phyloP scores from a whole-genome alignment of 139 green algal genomes.

The Asterochloris erici region DNA sequence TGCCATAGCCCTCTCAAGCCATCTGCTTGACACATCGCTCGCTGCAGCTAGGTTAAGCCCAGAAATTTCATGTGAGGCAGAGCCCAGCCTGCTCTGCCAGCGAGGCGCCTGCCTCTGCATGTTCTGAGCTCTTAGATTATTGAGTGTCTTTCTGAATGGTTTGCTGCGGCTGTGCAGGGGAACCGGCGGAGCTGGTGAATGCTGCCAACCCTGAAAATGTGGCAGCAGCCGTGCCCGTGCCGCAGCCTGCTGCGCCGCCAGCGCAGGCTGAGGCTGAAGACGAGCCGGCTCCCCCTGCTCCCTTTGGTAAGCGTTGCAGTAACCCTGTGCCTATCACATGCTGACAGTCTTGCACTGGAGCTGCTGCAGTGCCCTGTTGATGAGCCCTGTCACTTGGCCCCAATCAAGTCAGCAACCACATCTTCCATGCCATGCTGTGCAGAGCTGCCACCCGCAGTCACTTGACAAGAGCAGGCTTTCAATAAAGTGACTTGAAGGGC shows the following conservation, averaged over 20 bases:
- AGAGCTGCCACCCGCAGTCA: no score
- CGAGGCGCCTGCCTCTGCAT: background rate
- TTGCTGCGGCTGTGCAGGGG: background rate
- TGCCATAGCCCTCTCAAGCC: background rate
- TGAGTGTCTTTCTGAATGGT: background rate
- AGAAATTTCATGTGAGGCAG: background rate
- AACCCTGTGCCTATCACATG: no score
- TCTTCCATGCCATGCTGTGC: no score
- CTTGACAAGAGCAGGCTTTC: no score
- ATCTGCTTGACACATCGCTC: background rate
- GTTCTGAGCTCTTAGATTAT: background rate
- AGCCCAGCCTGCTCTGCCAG: background rate
- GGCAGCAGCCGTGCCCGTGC: constrained; percentile 17
- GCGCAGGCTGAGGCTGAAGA: constrained; percentile 36
- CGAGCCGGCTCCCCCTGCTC: constrained; percentile 72
- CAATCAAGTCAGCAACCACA: no score
- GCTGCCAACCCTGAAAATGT: constrained; percentile 27
- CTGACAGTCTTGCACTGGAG: no score
- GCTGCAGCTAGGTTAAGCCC: background rate
- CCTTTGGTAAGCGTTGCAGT: constrained; percentile 51
- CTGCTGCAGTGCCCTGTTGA: no score
- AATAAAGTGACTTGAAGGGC: no score
- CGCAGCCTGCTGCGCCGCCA: constrained; percentile 4
- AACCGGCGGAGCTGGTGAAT: constrained; percentile 35
- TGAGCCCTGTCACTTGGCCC: no score